Conservation (phyloP, 2,329 filamentous ascomycete genomes). For the Fusarium cicatricum region DNA sequence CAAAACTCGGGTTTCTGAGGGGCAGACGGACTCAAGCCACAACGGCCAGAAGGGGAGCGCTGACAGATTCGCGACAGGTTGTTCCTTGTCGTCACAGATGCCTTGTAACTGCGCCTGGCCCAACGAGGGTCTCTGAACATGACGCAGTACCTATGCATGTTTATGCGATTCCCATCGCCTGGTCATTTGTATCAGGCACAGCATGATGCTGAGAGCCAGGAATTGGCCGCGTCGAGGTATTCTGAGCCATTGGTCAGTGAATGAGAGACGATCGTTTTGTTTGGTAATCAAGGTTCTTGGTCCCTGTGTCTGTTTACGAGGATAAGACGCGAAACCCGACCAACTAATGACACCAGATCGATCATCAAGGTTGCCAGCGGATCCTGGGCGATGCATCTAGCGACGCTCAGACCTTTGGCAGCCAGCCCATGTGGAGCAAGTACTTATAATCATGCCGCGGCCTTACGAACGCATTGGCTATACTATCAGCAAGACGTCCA, state of each 20-base stretch:
- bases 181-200: not conserved
- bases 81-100: conserved; percentile 1
- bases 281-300: conserved; percentile 10
- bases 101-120: not conserved
- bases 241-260: not conserved
- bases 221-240: not conserved
- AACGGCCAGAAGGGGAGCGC: not conserved
- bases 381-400: conserved; percentile 24
- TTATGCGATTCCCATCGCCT: not conserved
- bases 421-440: conserved; percentile 26
- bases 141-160: not conserved
- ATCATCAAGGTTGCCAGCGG: conserved; percentile 33
- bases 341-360: conserved; percentile 13
- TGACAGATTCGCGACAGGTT: conserved; percentile 5
- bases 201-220: not conserved
- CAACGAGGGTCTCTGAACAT: not conserved
- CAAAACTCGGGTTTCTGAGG: too few species aligned
- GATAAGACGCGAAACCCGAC: conserved; percentile 3
- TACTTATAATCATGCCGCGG: conserved; percentile 24
- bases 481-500: conserved; percentile 23
- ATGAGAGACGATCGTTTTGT: not conserved
- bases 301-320: not conserved
- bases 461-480: conserved; percentile 3
- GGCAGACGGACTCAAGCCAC: conserved; percentile 1
- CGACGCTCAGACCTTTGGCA: conserved; percentile 32